phyloP scores from a whole-genome alignment of 352 stramenopile species.

The Phytophthora lateralis region DNA sequence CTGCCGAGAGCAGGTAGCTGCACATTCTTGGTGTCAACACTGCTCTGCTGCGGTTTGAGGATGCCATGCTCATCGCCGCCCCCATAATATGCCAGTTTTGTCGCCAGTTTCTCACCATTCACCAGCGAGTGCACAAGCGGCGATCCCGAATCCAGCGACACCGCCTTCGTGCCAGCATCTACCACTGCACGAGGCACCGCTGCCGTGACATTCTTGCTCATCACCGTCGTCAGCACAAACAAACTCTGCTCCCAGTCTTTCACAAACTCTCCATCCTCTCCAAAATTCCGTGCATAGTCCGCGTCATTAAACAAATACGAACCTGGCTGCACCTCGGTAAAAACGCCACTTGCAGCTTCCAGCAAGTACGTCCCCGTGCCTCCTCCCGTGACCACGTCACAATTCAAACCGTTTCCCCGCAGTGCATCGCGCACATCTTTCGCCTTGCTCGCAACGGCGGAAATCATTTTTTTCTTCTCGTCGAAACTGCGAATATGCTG shows the following conservation, averaged over 20 bases:
- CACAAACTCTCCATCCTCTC: constrained; percentile 42
- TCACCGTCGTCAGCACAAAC: constrained; percentile 75
- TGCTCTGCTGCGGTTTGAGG: constrained; percentile 34
- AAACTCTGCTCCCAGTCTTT: constrained; percentile 65
- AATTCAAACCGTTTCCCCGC: constrained; percentile 36
- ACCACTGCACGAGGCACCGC: constrained; percentile 55
- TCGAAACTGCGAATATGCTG: constrained; percentile 72
- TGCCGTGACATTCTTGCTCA: constrained; percentile 52
- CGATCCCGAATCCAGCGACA: constrained; percentile 67
- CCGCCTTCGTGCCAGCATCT: constrained; percentile 76
- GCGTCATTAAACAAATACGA: constrained; percentile 83
- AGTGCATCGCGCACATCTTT: constrained; percentile 48
- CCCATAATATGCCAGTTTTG: constrained; percentile 54
- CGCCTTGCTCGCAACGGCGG: constrained; percentile 45
- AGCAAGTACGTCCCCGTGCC: constrained; percentile 73
- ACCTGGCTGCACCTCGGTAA: constrained; percentile 79
- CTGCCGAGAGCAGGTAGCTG: constrained; percentile 56
- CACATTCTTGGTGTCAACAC: constrained; percentile 16
- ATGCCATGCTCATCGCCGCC: constrained; percentile 78
- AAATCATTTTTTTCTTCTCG: constrained; percentile 57
- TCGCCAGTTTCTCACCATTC: constrained; percentile 39
- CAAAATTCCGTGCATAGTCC: constrained; percentile 68
- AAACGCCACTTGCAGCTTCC: constrained; percentile 63
- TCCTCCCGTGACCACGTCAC: constrained; percentile 70
- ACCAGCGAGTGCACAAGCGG: constrained; percentile 58